These are phyloP conservation scores for Phyllosticta paracitricarpa DNA, from an alignment of 2,329 filamentous ascomycete species.

Conservation along the genomic window DNA sequence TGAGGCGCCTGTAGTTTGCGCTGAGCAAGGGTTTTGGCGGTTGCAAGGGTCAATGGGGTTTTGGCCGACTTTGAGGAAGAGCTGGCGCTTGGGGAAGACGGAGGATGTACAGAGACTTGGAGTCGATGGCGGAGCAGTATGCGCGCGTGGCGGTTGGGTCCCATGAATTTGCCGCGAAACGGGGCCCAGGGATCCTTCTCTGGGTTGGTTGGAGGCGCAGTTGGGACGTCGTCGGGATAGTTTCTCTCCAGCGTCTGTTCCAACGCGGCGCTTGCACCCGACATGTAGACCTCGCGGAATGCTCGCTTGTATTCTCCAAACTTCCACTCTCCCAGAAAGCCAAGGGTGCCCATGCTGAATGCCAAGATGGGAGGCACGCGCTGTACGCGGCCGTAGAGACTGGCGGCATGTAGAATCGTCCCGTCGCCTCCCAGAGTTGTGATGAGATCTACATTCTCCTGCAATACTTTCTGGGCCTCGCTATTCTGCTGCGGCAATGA, in stretches of 20 bases:
- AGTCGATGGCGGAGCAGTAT: conserved; percentile 80
- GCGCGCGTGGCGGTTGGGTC: conserved; percentile 60
- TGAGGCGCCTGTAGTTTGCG: conserved; percentile 42
- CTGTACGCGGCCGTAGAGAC: conserved; percentile 70
- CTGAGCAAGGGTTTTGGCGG: conserved; percentile 12
- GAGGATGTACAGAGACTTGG: conserved; percentile 68
- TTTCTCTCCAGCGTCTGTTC: not conserved
- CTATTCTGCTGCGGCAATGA: conserved; percentile 25
- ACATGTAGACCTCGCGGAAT: conserved; percentile 89
- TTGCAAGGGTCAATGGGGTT: conserved; percentile 4
- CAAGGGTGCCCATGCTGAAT: conserved; percentile 94
- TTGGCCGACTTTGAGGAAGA: conserved; percentile 20
- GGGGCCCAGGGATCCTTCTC: conserved; percentile 54
- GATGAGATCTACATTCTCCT: conserved; percentile 76
- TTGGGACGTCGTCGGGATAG: not conserved
- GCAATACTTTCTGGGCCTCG: conserved; percentile 30
- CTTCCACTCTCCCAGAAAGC: conserved; percentile 94
- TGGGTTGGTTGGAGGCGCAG: conserved; percentile 17
- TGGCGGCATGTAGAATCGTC: conserved; percentile 77
- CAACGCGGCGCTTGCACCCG: conserved; percentile 44
- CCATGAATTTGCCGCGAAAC: conserved; percentile 72
- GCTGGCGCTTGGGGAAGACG: conserved; percentile 42
- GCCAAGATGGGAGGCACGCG: conserved; percentile 84
- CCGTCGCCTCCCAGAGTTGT: conserved; percentile 89
- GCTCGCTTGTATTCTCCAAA: conserved; percentile 87